Percentiles rank a stretch among this genome's conserved stretches.
Conservation (phyloP, 1,139 yeast genomes). For the Debaryomycetaceae sp. region DNA sequence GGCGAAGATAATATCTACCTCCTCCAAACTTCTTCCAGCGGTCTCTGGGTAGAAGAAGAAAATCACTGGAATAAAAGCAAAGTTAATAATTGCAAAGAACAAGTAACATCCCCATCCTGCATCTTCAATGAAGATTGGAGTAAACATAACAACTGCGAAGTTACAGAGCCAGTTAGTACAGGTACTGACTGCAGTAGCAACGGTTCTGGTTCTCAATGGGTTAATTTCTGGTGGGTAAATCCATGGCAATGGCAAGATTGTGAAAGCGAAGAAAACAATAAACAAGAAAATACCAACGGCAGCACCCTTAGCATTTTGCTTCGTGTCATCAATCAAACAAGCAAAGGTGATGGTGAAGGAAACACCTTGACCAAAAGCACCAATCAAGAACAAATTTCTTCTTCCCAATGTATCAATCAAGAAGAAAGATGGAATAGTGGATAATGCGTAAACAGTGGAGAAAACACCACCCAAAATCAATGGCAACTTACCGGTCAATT, state of each 20-base stretch:
- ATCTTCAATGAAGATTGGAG: constrained; percentile 36
- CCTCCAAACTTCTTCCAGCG: constrained; percentile 44
- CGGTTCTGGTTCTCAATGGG: constrained; percentile 55
- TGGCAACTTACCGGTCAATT: constrained; percentile 46
- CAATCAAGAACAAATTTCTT: constrained; percentile 51
- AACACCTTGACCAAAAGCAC: constrained; percentile 43
- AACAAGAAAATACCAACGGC: constrained; percentile 50
- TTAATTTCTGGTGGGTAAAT: constrained; percentile 58
- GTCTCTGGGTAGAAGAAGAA: constrained; percentile 47
- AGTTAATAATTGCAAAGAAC: constrained; percentile 38
- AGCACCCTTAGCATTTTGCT: constrained; percentile 38
- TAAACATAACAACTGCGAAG: constrained; percentile 44
- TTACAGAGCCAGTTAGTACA: constrained; percentile 43
- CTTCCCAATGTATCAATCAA: constrained; percentile 61
- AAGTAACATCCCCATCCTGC: constrained; percentile 41
- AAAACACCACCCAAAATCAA: constrained; percentile 60
- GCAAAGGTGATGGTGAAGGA: constrained; percentile 37
- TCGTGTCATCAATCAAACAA: constrained; percentile 30
- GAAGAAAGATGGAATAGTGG: constrained; percentile 58
- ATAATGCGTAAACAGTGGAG: constrained; percentile 54
- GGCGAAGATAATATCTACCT: constrained; percentile 41
- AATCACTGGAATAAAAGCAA: constrained; percentile 32
- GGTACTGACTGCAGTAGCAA: constrained; percentile 47
- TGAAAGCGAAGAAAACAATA: constrained; percentile 49
- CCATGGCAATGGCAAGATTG: constrained; percentile 54